Conservation (phyloP, 768 basidiomycete species). For the Tricholoma sp. region DNA sequence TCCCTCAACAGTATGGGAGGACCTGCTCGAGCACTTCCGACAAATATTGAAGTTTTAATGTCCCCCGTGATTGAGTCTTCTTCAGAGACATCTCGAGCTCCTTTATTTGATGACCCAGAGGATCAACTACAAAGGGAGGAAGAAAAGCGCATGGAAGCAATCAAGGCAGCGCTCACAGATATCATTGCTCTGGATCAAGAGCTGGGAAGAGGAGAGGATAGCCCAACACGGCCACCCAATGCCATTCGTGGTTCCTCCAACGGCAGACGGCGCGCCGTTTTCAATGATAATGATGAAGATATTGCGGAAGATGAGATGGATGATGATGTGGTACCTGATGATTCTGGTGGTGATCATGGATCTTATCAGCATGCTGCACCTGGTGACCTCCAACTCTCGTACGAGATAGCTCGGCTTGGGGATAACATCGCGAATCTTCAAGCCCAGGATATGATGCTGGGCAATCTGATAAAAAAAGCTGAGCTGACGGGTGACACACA, state of each 20-base stretch:
- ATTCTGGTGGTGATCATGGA: constrained; percentile 36
- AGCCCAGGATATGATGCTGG: constrained; percentile 78
- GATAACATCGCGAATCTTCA: constrained; percentile 74
- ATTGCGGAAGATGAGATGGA: constrained; percentile 44
- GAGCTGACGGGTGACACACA: constrained; percentile 88
- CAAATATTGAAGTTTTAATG: constrained; percentile 82
- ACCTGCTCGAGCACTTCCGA: constrained; percentile 25
- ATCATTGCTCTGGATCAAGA: constrained; percentile 86
- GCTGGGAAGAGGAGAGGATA: constrained; percentile 15
- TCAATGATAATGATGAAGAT: constrained; percentile 37
- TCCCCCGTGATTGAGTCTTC: constrained; percentile 53
- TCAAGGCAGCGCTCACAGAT: constrained; percentile 92
- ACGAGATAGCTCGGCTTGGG: constrained; percentile 77
- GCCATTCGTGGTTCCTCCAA: constrained; percentile 2
- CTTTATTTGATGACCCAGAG: constrained; percentile 78
- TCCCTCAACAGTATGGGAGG: constrained; percentile 25
- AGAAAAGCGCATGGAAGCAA: constrained; percentile 88
- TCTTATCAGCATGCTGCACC: constrained; percentile 78
- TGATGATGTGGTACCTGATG: constrained; percentile 36
- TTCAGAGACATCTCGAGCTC: constrained; percentile 57
- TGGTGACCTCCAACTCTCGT: constrained; percentile 83
- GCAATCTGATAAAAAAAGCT: constrained; percentile 88
- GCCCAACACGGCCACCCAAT: constrained; percentile 5
- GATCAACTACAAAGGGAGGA: constrained; percentile 68
- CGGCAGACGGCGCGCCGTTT: constrained; percentile 26